phyloP scores from a whole-genome alignment of 2,329 filamentous ascomycete species.

The Penicillium oxalicum region DNA sequence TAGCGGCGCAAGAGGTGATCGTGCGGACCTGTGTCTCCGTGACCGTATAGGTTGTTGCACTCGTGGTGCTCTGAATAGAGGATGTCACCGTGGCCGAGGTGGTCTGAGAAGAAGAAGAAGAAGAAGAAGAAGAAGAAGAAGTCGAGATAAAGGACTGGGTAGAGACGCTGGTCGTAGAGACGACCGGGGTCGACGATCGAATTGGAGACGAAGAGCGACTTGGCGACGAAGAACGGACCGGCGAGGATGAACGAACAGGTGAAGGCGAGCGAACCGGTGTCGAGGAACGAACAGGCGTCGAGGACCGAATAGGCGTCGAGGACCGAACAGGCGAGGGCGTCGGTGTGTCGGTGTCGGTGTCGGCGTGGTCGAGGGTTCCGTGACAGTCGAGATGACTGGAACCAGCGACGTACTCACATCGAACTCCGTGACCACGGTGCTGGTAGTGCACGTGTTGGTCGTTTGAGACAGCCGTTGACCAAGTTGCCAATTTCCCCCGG shows the following conservation, averaged over 20 bases:
- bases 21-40: not conserved
- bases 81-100: not conserved
- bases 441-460: no score
- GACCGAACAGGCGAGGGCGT: not conserved
- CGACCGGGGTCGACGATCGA: not conserved
- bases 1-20: not conserved
- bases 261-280: not conserved
- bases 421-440: no score
- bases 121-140: not conserved
- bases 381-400: not conserved
- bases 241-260: not conserved
- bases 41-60: not conserved
- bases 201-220: not conserved
- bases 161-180: not conserved
- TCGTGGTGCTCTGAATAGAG: not conserved
- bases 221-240: not conserved
- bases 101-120: not conserved
- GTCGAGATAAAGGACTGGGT: not conserved
- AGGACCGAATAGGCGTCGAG: not conserved
- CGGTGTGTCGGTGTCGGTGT: not conserved
- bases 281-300: not conserved
- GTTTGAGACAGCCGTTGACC: no score
- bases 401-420: not conserved
- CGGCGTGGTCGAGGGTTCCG: not conserved
- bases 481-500: no score